These are phyloP conservation scores for Helminthosporium solani DNA, from an alignment of 2,329 filamentous ascomycete species.

Conservation along the genomic window DNA sequence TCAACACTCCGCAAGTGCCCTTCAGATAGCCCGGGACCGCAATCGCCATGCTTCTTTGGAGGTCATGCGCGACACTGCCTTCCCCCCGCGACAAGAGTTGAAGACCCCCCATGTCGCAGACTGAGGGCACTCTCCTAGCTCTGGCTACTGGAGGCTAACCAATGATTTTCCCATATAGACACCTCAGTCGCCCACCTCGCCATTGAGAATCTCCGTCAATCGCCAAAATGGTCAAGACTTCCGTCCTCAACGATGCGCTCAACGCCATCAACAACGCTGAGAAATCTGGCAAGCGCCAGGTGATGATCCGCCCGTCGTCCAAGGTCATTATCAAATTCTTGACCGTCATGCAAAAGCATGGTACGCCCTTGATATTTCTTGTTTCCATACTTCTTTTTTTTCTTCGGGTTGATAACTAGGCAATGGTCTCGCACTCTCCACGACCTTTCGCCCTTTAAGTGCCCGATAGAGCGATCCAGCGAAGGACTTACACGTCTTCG, in stretches of 20 bases:
- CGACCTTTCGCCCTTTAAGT: constrained; percentile 99
- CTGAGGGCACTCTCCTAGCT: constrained; percentile 68
- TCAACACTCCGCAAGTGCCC: constrained; percentile 44
- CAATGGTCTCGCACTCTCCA: constrained; percentile 78
- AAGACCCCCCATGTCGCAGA: constrained; percentile 62
- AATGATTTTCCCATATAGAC: constrained; percentile 47
- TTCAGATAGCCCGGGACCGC: constrained; percentile 54
- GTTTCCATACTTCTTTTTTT: constrained; percentile 31
- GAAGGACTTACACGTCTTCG: constrained; percentile 98
- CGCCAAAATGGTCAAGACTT: constrained; percentile 97
- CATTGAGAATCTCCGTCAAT: constrained; percentile 76
- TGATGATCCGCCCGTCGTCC: constrained; percentile 94
- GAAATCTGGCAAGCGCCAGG: constrained; percentile 99
- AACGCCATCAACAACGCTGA: constrained; percentile 99
- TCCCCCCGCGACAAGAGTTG: constrained; percentile 59
- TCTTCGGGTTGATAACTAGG: constrained; percentile 99
- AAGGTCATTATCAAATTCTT: constrained; percentile 99
- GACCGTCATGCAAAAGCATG: constrained; percentile 98
- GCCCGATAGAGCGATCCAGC: constrained; percentile 89
- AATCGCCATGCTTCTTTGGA: constrained; percentile 39
- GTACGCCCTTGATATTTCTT: constrained; percentile 64
- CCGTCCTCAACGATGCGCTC: constrained; percentile 98
- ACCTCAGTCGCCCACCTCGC: constrained; percentile 58
- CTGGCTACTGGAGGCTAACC: constrained; percentile 66
- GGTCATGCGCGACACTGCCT: constrained; percentile 46